Evolutionary conservation across 2,329 filamentous ascomycete genomes (phyloP).

Genomic region (Aspergillus terreus): DNA sequence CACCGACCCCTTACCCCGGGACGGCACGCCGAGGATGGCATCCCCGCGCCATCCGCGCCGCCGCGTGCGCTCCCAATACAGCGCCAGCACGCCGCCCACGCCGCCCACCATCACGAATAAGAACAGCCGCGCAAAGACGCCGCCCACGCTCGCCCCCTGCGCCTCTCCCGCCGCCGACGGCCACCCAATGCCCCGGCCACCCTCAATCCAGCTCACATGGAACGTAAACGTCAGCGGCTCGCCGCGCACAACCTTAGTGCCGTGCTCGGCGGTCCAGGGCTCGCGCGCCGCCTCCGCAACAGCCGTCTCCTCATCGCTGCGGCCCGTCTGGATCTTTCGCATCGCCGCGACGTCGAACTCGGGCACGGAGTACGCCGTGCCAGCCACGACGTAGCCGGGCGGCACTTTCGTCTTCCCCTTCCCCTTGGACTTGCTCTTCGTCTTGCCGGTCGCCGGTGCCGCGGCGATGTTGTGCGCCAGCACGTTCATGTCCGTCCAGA

Average conservation of each 20-base stretch:
- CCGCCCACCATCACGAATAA: constrained; percentile 36
- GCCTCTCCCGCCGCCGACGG: constrained; percentile 11
- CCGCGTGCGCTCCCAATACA: constrained; percentile 36
- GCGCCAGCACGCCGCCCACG: constrained; percentile 31
- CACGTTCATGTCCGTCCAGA: constrained; percentile 86
- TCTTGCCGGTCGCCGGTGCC: constrained; percentile 24
- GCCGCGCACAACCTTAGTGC: constrained; percentile 73
- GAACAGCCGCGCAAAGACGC: constrained; percentile 28
- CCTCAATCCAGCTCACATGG: constrained; percentile 69
- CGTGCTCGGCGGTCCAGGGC: constrained; percentile 47
- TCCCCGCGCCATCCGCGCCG: constrained; percentile 37
- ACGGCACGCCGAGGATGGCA: constrained; percentile 47
- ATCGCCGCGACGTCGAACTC: constrained; percentile 54
- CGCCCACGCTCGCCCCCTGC: constrained; percentile 6
- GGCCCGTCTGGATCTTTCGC: constrained; percentile 9
- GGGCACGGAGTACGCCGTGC: constrained; percentile 79
- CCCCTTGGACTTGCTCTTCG: constrained; percentile 55
- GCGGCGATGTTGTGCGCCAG: constrained; percentile 61
- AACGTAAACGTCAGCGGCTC: constrained; percentile 77
- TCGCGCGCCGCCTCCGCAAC: constrained; percentile 42
- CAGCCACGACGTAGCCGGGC: constrained; percentile 80
- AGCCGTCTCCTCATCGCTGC: constrained; percentile 18
- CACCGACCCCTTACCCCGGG: constrained; percentile 43
- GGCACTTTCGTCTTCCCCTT: constrained; percentile 19
- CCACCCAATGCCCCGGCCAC: constrained; percentile 36